Evolutionary conservation across 176 grass and related monocot species (phyloP).

Genomic region (Coix lacrymajobi): DNA sequence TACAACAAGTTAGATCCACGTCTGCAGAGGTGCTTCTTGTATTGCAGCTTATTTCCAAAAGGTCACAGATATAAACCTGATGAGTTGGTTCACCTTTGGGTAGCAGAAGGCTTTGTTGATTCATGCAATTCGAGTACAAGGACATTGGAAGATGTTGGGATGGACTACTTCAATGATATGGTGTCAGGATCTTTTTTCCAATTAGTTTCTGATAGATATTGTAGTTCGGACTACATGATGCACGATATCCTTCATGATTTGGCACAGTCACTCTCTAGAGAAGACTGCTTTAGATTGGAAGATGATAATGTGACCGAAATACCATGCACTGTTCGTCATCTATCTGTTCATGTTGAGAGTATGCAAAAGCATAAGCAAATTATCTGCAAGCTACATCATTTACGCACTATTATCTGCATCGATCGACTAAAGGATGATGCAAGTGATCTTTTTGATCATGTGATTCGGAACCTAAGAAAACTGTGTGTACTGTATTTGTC

Average conservation of each 20-base stretch:
- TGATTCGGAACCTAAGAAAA: neutral
- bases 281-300: slow-evolving; percentile 14
- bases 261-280: slow-evolving; percentile 8
- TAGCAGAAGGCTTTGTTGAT: neutral
- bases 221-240: too few relatives aligned
- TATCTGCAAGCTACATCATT: neutral
- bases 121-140: neutral
- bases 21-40: neutral
- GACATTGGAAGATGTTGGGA: neutral
- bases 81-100: neutral
- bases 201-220: too few relatives aligned
- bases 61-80: neutral
- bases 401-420: slow-evolving; percentile 9
- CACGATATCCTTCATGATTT: too few relatives aligned
- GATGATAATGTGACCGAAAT: neutral
- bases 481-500: neutral
- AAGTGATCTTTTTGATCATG: neutral
- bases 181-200: neutral
- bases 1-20: neutral
- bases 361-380: neutral
- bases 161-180: neutral
- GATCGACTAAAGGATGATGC: neutral
- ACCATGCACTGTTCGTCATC: neutral
- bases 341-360: too few relatives aligned
- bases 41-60: slow-evolving; percentile 25